Conservation (phyloP, 2,329 filamentous ascomycete species). For the Aspergillus candidus region DNA sequence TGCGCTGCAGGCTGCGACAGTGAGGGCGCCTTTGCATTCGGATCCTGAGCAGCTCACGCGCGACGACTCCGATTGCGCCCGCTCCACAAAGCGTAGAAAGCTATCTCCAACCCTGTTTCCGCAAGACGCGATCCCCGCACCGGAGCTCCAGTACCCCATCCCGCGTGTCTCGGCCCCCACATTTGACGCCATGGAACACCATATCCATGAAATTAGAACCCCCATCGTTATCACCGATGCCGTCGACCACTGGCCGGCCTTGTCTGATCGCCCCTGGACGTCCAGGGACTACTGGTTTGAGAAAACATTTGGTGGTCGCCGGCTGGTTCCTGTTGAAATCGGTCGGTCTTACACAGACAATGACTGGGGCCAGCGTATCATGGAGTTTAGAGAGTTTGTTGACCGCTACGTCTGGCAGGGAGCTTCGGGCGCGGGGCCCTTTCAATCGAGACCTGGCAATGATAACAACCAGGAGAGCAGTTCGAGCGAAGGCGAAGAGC, state of each 20-base stretch:
- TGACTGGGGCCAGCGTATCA: conserved; percentile 75
- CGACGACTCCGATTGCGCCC: conserved; percentile 2
- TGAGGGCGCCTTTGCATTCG: neutral
- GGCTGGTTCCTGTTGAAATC: conserved; percentile 79
- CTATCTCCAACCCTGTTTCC: conserved; percentile 29
- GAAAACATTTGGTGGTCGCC: conserved; percentile 66
- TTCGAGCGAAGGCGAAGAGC: conserved; percentile 12
- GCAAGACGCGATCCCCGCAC: conserved; percentile 26
- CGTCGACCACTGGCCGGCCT: conserved; percentile 69
- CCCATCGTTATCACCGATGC: conserved; percentile 67
- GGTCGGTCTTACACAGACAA: conserved; percentile 83
- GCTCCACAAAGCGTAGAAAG: conserved; percentile 29
- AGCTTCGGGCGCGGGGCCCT: neutral
- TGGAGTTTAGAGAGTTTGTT: conserved; percentile 69
- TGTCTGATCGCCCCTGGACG: conserved; percentile 62
- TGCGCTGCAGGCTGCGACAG: conserved; percentile 22
- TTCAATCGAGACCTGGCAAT: no score
- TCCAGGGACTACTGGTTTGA: conserved; percentile 67
- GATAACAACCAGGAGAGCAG: neutral
- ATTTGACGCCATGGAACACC: conserved; percentile 56
- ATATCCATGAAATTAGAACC: conserved; percentile 45
- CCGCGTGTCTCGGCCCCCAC: conserved; percentile 42
- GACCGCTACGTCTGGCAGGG: conserved; percentile 49
- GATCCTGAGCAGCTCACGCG: conserved; percentile 1
- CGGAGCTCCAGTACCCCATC: conserved; percentile 32